Evolutionary conservation across 176 grass and related monocot species (phyloP).

Genomic region (Cocos nucifera): DNA sequence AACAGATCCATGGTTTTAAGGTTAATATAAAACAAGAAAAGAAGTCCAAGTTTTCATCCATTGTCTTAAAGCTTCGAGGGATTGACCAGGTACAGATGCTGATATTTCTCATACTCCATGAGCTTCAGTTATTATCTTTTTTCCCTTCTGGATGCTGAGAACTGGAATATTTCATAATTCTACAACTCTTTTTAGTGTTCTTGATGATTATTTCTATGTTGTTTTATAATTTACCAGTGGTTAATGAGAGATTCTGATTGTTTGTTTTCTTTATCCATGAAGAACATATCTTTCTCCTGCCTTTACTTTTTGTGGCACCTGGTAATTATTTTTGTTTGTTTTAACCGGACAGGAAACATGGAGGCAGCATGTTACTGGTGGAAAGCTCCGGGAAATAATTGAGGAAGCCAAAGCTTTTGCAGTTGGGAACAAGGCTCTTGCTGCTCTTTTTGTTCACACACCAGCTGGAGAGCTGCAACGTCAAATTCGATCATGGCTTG

Average conservation of each 20-base stretch:
- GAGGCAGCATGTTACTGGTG: slow-evolving; percentile 92
- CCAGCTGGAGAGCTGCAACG: slow-evolving; percentile 98
- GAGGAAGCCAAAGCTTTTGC: slow-evolving; percentile 95
- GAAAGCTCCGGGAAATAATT: slow-evolving; percentile 91
- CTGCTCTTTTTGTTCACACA: slow-evolving; percentile 95
- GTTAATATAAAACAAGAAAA: slow-evolving; percentile 92
- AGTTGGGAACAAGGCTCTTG: slow-evolving; percentile 80
- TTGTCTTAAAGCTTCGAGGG: slow-evolving; percentile 94
- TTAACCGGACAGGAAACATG: slow-evolving; percentile 73
- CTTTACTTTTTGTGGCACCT: not conserved
- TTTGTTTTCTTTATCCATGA: too few species aligned
- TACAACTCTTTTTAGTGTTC: too few species aligned
- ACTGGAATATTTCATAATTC: not conserved
- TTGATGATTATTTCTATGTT: too few species aligned
- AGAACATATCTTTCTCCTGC: not conserved
- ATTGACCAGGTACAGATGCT: slow-evolving; percentile 68
- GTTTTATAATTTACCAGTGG: too few species aligned
- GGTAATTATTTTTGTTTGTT: not conserved
- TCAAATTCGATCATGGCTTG: slow-evolving; percentile 90
- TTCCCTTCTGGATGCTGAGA: not conserved
- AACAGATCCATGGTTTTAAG: slow-evolving; percentile 83
- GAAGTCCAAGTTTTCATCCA: slow-evolving; percentile 90
- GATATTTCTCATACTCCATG: not conserved
- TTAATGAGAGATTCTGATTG: too few species aligned
- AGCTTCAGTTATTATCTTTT: too few species aligned